Base-by-base conservation (phyloP, 2,329 filamentous ascomycete species). In the Fusarium sp. region DNA sequence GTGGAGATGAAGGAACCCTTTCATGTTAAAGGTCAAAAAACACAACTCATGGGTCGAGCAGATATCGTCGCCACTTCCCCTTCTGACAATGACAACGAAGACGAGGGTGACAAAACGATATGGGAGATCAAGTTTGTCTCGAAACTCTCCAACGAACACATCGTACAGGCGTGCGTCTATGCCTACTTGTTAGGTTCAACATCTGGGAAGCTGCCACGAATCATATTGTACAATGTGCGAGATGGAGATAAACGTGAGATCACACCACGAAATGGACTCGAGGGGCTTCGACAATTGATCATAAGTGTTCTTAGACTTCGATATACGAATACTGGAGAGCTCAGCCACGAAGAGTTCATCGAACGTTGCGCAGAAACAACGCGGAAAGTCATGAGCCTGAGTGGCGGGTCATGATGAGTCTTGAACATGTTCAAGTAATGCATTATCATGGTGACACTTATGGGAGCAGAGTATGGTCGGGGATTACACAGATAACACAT, bases 41-140 rank as follows among this genome's bases (percentile, higher is more conserved):
- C 47, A 11, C 13, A 5, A 13, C 50, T 71, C n/a, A 3, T n/a
- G 13, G 61, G 68, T 32, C 56, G 39, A 57, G 65, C 68, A 35
- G 56, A 71, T 28, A 54, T 71, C 37, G 15, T 71, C 9, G 10
- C 19, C 15, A 46, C 32, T 48, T 32, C 43, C 11, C 22, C 52
- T 13, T 13, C 39, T 20, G 51, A 19, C 33, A n/a, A 14, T 20
- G 22, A 54, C 4, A 11, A 37, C 13, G 51, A 40, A 2, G 19
- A n/a, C n/a, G n/a, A 43, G 11, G 20, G 33, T 14, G 17, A 45
- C 17, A 43, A 67, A 17, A 43, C 61, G 14, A 48, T 77, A 24
- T 76, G 74, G 74, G 75, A 77, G 62, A 71, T 77, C 47, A 77
- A 77, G 37, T 77, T 77, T 56, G 73, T 75, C 7, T 62, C 65